A percentile compares a stretch with the other conserved stretches of the same genome.
phyloP scores from a whole-genome alignment of 768 basidiomycete genomes.

The Auriscalpium vulgare region DNA sequence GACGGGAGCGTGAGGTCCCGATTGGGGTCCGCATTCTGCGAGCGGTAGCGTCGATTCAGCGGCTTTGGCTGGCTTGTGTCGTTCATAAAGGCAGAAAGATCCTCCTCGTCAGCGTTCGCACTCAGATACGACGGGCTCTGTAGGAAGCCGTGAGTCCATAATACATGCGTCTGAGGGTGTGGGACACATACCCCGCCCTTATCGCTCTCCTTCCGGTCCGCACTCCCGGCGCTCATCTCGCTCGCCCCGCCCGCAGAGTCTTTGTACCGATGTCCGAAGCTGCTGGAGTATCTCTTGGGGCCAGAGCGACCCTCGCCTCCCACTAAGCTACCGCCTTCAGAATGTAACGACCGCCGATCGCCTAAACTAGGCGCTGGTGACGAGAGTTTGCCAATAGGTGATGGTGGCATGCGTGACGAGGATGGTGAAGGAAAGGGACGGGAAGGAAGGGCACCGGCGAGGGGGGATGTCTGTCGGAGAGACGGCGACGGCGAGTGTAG shows the following conservation, averaged over 20 bases:
- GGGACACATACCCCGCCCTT: constrained; percentile 11
- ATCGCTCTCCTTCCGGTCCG: constrained; percentile 18
- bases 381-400: constrained; percentile 27
- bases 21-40: constrained; percentile 12
- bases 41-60: constrained; percentile 25
- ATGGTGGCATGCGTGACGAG: constrained; percentile 34
- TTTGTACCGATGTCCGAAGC: constrained; percentile 66
- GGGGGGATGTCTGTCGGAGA: constrained; percentile 38
- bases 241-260: constrained; percentile 30
- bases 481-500: constrained; percentile 42
- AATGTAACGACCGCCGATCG: constrained; percentile 30
- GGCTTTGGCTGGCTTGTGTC: constrained; percentile 70
- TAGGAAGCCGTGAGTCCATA: background rate
- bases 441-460: constrained; percentile 27
- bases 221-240: constrained; percentile 33
- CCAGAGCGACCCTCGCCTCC: constrained; percentile 11
- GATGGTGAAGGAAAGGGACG: constrained; percentile 30
- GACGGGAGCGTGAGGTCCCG: constrained; percentile 5
- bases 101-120: constrained; percentile 59
- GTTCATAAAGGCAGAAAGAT: constrained; percentile 70
- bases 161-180: background rate
- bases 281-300: constrained; percentile 68
- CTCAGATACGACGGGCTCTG: constrained; percentile 39
- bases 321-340: constrained; percentile 17
- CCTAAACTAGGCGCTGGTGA: constrained; percentile 32